phyloP scores from a whole-genome alignment of 495 filamentous ascomycete genomes.

The Podospora australis region DNA sequence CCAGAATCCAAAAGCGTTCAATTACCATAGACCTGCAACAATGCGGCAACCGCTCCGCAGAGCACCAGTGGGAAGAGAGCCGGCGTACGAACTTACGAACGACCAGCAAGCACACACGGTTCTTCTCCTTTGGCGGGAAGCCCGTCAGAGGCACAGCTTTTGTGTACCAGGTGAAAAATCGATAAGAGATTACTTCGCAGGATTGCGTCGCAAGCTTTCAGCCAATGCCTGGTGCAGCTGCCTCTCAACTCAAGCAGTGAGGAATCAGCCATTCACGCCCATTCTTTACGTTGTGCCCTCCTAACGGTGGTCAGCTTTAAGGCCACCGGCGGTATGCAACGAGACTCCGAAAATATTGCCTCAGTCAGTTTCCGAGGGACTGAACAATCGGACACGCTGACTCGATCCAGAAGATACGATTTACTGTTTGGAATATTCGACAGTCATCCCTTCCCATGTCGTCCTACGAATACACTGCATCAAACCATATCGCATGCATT shows the following conservation, averaged over 20 bases:
- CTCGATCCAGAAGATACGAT: too few species aligned
- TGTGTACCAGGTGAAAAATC: not conserved
- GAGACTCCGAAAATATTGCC: not conserved
- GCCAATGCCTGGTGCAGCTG: not conserved
- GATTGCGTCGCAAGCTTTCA: not conserved
- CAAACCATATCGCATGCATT: too few species aligned
- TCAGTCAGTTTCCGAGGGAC: not conserved
- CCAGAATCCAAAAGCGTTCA: not conserved
- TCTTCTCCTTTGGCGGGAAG: not conserved
- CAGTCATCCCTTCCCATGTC: too few species aligned
- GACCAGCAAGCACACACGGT: not conserved
- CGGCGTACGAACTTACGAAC: too few species aligned
- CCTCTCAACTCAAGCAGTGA: not conserved
- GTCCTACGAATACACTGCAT: too few species aligned
- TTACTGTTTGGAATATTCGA: too few species aligned
- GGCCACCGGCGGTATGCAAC: not conserved
- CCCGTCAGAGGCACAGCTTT: conserved; percentile 2
- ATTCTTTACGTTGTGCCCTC: not conserved
- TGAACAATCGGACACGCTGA: not conserved
- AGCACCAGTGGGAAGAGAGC: not conserved
- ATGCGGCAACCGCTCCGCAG: not conserved
- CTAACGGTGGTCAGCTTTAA: not conserved
- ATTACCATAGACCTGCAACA: not conserved
- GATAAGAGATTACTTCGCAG: not conserved
- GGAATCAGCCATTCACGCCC: not conserved